These are phyloP conservation scores for Rhodotorula sp. DNA, from an alignment of 1,284 basidiomycete genomes.

Conservation along the genomic window DNA sequence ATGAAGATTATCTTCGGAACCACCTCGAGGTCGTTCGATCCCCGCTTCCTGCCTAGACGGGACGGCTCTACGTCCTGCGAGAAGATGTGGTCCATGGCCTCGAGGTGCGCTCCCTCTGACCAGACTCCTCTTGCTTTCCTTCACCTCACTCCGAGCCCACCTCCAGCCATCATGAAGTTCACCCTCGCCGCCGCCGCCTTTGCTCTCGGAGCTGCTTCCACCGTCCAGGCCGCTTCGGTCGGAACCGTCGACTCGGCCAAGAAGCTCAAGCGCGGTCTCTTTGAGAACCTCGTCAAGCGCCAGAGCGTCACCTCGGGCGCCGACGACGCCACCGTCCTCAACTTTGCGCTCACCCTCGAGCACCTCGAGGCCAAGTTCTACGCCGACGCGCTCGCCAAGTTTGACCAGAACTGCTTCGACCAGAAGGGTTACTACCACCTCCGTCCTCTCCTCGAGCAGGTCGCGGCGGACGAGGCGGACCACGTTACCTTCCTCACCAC, in stretches of 20 bases:
- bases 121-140: not conserved
- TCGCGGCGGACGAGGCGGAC: conserved; percentile 60
- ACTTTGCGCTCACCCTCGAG: conserved; percentile 63
- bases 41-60: not conserved
- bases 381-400: conserved; percentile 54
- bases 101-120: not conserved
- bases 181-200: conserved; percentile 23
- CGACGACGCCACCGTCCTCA: conserved; percentile 22
- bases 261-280: not conserved
- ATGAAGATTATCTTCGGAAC: not conserved
- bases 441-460: conserved; percentile 53
- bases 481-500: conserved; percentile 56
- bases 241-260: conserved; percentile 13
- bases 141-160: not conserved
- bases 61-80: not conserved
- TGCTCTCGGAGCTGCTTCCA: conserved; percentile 10
- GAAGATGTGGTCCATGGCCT: too few relatives aligned
- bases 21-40: not conserved
- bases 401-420: conserved; percentile 57
- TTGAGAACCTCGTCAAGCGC: conserved; percentile 23
- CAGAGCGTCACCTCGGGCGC: conserved; percentile 27
- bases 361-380: conserved; percentile 69
- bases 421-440: conserved; percentile 59
- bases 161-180: conserved; percentile 23
- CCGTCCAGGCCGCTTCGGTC: not conserved